phyloP scores from a whole-genome alignment of 352 stramenopile genomes.

The Phytophthora hibernalis region DNA sequence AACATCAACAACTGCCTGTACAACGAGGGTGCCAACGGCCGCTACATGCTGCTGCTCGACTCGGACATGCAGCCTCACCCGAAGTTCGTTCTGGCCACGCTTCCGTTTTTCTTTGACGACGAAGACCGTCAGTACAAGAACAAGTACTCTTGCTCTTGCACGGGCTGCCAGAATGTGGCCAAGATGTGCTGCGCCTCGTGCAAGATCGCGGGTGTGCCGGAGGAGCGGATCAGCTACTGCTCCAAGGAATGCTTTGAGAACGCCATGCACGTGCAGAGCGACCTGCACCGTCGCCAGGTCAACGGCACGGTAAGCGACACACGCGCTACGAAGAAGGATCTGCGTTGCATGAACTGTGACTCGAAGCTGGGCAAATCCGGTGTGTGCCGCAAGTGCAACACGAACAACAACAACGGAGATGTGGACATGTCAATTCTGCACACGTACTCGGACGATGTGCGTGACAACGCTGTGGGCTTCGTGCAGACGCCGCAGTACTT shows the following conservation, averaged over 20 bases:
- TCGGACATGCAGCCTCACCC: conserved; percentile 86
- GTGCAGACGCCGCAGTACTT: conserved; percentile 90
- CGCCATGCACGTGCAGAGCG: conserved; percentile 80
- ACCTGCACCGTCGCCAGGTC: conserved; percentile 81
- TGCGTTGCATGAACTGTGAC: conserved; percentile 81
- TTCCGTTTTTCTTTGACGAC: conserved; percentile 87
- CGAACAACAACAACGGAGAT: conserved; percentile 42
- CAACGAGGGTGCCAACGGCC: conserved; percentile 83
- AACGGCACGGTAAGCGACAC: conserved; percentile 84
- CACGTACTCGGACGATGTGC: conserved; percentile 82
- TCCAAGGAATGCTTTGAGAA: conserved; percentile 91
- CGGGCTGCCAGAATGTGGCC: conserved; percentile 77
- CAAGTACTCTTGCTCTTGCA: conserved; percentile 81
- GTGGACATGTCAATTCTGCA: conserved; percentile 72
- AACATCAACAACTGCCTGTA: conserved; percentile 91
- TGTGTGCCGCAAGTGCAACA: conserved; percentile 81
- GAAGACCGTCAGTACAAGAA: conserved; percentile 76
- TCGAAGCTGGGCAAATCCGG: conserved; percentile 75
- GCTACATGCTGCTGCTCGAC: conserved; percentile 85
- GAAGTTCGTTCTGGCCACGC: conserved; percentile 77
- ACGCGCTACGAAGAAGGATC: conserved; percentile 67
- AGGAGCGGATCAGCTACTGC: conserved; percentile 87
- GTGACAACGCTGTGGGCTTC: conserved; percentile 80
- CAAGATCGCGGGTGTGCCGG: conserved; percentile 83
- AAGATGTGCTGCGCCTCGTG: conserved; percentile 87